These are phyloP conservation scores for Venturiaceae sp. DNA, from an alignment of 2,329 filamentous ascomycete genomes.

Conservation along the genomic window DNA sequence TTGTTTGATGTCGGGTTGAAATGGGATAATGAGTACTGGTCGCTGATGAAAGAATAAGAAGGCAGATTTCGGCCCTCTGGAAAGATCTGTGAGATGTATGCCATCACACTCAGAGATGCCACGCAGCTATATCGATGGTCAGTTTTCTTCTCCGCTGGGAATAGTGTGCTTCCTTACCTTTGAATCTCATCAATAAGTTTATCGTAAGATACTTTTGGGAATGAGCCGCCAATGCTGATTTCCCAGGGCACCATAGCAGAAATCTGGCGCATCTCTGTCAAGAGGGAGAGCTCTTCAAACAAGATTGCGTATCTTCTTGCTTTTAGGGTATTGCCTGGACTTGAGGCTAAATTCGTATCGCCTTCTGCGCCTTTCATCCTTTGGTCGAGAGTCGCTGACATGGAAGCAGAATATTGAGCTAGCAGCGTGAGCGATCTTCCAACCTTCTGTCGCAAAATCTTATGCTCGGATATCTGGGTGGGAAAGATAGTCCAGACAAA, in stretches of 20 bases:
- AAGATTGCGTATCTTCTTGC: background rate
- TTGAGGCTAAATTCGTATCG: background rate
- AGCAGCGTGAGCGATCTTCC: background rate
- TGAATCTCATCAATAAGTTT: background rate
- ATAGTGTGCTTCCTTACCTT: background rate
- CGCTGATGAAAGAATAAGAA: background rate
- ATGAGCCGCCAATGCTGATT: background rate
- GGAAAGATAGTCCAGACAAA: slow-evolving; percentile 1
- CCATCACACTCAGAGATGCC: background rate
- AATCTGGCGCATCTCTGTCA: background rate
- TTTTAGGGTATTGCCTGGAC: background rate
- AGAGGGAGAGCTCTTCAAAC: background rate
- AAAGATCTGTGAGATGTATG: background rate
- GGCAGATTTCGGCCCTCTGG: background rate
- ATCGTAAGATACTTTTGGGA: background rate
- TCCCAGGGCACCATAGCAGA: background rate
- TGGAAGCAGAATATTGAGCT: background rate
- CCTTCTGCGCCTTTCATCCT: background rate
- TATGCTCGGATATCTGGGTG: background rate
- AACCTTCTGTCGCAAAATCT: background rate
- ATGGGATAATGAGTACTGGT: too few species aligned
- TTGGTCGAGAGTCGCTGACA: background rate
- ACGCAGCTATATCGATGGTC: background rate
- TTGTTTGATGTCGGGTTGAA: background rate
- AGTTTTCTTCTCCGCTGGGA: background rate